These are phyloP conservation scores for Echinosophora koreensis DNA, from an alignment of 306 rosid genomes.

Conservation along the genomic window DNA sequence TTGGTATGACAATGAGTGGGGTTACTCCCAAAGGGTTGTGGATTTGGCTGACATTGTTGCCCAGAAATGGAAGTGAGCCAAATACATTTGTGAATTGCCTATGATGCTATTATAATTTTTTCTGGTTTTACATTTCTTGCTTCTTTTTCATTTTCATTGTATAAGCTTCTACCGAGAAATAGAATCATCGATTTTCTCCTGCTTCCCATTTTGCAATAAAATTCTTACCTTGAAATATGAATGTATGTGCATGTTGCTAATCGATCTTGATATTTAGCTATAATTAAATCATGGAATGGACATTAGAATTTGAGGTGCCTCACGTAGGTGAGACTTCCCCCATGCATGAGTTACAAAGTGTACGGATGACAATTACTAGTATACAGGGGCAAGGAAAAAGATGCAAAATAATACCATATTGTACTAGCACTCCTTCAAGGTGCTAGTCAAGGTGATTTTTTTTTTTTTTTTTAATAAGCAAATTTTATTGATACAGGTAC, in stretches of 20 bases:
- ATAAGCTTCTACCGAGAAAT: slow-evolving; percentile 58
- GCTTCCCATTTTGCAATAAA: slow-evolving; percentile 55
- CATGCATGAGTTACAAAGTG: too few species aligned
- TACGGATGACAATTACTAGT: too few species aligned
- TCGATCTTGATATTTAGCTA: not conserved
- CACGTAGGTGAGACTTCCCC: too few species aligned
- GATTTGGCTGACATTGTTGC: slow-evolving; percentile 98
- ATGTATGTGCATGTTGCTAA: not conserved
- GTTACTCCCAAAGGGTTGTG: slow-evolving; percentile 96
- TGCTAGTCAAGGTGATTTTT: too few species aligned
- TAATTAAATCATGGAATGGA: not conserved
- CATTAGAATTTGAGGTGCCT: not conserved
- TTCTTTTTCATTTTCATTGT: slow-evolving; percentile 39
- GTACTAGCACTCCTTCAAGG: too few species aligned
- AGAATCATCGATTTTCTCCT: slow-evolving; percentile 57
- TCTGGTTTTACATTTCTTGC: slow-evolving; percentile 32
- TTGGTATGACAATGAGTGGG: slow-evolving; percentile 99
- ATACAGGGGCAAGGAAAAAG: too few species aligned
- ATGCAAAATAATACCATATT: too few species aligned
- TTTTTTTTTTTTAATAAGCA: too few species aligned
- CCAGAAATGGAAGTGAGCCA: slow-evolving; percentile 75
- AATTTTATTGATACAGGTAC: too few species aligned
- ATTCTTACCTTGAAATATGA: slow-evolving; percentile 39
- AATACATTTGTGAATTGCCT: slow-evolving; percentile 11
- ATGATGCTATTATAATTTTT: slow-evolving; percentile 47